Base-by-base conservation (phyloP, 2,329 filamentous ascomycete genomes). In the Fusarium sp. region DNA sequence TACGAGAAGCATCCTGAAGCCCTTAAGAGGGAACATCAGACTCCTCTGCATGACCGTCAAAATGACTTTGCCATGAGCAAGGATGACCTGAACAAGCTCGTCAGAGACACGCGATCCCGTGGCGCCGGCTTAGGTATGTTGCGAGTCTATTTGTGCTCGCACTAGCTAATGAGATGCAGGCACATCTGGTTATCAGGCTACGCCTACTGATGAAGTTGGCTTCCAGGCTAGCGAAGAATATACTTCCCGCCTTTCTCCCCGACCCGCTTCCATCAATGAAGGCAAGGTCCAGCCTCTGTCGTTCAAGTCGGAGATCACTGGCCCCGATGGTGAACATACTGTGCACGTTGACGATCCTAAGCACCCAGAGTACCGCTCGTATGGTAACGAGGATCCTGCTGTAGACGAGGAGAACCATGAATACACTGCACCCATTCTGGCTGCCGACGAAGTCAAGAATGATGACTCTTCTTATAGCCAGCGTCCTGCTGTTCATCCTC, bases 1-100 rank as follows among this genome's bases (percentile, higher is more conserved):
- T 97, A 96, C 80, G 90, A 94, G 78, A 98, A 96, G 83, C 95
- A 98, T 79, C 96, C 96, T 0, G 94, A 98, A 75, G 86, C 92
- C 36, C 87, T 89, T 63, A 90, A 92, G 80, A 94, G 96, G 82
- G 94, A 95, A 80, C 89, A 91, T 74, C 90, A 86, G 35, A 84
- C 84, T 15, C 85, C 87, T 48, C 83, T 90, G 35, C 84, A 88
- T 65, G 88, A 90, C 60, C 87, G 89, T 64, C 85, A 86, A 71
- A 86, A 86, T 71, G 93, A 96, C 80, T 97, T 93, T 84, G 94
- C 94, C 63, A 89, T 97, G 90, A 96, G 93, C 83, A 95, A 93
- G 78, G 93, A 94, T 47, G 94, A 98, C 79, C 84, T 98, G 76
- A 97, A 98, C 84, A 95, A 93, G 84, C 92, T 98, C 75, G 95